Conservation (phyloP, 352 stramenopile genomes). For the Phytopythium oedochilum region DNA sequence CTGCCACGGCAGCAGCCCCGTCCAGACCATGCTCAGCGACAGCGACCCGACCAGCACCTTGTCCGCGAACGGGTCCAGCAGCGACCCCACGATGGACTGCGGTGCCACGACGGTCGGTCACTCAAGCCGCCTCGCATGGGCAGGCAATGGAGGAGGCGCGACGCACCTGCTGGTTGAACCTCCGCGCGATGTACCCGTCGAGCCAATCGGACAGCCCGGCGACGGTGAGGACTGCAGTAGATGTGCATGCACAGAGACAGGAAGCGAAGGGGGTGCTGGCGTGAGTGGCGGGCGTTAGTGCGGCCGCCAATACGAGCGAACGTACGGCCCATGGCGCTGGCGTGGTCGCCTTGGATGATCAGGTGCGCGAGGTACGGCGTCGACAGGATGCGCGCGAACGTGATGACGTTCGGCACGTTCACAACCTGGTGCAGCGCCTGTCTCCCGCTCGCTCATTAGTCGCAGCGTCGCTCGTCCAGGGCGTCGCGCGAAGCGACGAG, state of each 20-base stretch:
- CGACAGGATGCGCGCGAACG: conserved; percentile 63
- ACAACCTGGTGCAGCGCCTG: conserved; percentile 67
- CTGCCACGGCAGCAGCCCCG: conserved; percentile 53
- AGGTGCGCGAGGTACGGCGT: conserved; percentile 76
- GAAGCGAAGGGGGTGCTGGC: too few relatives aligned
- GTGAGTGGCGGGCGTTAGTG: background rate
- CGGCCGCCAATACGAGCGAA: background rate
- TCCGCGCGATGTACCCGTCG: conserved; percentile 75
- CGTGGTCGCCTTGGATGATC: conserved; percentile 64
- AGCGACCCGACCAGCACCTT: conserved; percentile 76
- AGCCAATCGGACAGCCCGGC: conserved; percentile 77
- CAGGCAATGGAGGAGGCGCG: background rate
- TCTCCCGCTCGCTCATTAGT: background rate
- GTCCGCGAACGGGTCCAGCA: conserved; percentile 80
- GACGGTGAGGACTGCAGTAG: conserved; percentile 68
- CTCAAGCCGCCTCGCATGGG: too few relatives aligned
- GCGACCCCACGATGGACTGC: conserved; percentile 74
- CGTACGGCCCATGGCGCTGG: conserved; percentile 62
- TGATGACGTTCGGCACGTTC: conserved; percentile 81
- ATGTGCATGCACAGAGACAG: background rate
- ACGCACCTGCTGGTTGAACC: conserved; percentile 60
- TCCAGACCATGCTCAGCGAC: conserved; percentile 72
- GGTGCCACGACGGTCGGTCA: background rate
- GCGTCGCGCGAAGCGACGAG: too few relatives aligned
- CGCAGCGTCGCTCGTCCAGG: background rate